Evolutionary conservation across 441 rosid genomes (phyloP).

Genomic region (Erysimum cheiri): DNA sequence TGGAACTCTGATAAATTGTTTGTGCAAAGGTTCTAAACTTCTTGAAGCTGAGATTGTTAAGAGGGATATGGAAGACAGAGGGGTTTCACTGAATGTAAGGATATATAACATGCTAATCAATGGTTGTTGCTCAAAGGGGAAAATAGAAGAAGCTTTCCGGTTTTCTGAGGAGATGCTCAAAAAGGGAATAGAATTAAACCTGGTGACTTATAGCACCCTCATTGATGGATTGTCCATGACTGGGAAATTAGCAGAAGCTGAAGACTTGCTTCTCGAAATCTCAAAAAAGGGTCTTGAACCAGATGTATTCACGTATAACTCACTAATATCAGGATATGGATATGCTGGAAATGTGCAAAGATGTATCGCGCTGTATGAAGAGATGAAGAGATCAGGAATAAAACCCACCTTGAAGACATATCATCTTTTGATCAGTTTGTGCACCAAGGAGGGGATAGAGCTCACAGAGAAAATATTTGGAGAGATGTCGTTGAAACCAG

Average conservation of each 20-base stretch:
- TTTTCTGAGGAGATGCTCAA: slow-evolving; percentile 66
- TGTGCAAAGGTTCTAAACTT: slow-evolving; percentile 73
- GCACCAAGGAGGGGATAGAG: slow-evolving; percentile 54
- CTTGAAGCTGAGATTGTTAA: slow-evolving; percentile 77
- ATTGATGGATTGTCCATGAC: slow-evolving; percentile 65
- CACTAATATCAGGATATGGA: slow-evolving; percentile 71
- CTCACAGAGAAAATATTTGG: slow-evolving; percentile 53
- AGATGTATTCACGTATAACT: slow-evolving; percentile 75
- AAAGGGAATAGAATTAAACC: slow-evolving; percentile 51
- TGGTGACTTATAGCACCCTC: slow-evolving; percentile 78
- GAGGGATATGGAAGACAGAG: slow-evolving; percentile 70
- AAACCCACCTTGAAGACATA: slow-evolving; percentile 63
- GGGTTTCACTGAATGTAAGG: slow-evolving; percentile 62
- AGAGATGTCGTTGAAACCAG: slow-evolving; percentile 72
- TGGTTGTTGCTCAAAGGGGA: slow-evolving; percentile 61
- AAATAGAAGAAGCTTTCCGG: slow-evolving; percentile 61
- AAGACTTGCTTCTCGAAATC: slow-evolving; percentile 59
- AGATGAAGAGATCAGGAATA: slow-evolving; percentile 63
- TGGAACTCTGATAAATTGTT: slow-evolving; percentile 71
- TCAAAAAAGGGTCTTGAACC: slow-evolving; percentile 55
- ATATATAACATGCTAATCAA: slow-evolving; percentile 78
- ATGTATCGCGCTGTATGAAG: slow-evolving; percentile 67
- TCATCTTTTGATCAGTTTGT: slow-evolving; percentile 61
- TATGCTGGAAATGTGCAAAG: slow-evolving; percentile 52
- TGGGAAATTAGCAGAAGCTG: slow-evolving; percentile 64